Evolutionary conservation across 768 basidiomycete species (phyloP).

Genomic region (Macrolepiota dolichaula): DNA sequence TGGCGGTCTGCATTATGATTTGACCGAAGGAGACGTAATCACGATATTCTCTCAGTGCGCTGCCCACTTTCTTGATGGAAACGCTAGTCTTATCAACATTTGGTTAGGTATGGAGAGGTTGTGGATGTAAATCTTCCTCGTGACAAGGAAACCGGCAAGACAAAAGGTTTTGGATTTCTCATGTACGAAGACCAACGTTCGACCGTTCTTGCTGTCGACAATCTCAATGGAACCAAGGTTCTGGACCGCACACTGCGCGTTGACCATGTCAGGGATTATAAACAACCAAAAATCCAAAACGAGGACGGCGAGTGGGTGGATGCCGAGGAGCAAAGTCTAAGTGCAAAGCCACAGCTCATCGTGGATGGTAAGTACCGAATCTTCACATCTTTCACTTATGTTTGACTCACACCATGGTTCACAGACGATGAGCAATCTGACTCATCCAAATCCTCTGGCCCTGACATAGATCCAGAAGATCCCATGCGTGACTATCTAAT

Average conservation of each 20-base stretch:
- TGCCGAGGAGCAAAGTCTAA: conserved; percentile 79
- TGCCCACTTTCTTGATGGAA: background rate
- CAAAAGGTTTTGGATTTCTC: conserved; percentile 90
- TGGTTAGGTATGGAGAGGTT: conserved; percentile 86
- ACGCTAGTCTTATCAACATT: background rate
- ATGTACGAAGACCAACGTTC: conserved; percentile 99
- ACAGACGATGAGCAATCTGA: conserved; percentile 57
- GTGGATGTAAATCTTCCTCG: conserved; percentile 94
- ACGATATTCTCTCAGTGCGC: conserved; percentile 96
- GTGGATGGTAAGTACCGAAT: conserved; percentile 39
- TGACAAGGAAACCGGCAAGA: conserved; percentile 89
- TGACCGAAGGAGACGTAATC: conserved; percentile 97
- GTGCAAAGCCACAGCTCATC: conserved; percentile 77
- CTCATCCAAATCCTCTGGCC: conserved; percentile 59
- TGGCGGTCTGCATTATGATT: conserved; percentile 82
- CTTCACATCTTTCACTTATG: background rate
- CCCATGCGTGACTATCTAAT: conserved; percentile 95
- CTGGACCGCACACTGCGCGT: conserved; percentile 86
- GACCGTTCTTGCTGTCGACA: conserved; percentile 95
- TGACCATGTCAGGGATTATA: conserved; percentile 91
- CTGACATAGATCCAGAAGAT: conserved; percentile 90
- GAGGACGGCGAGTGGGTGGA: conserved; percentile 87
- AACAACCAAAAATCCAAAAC: conserved; percentile 73
- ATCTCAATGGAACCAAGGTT: conserved; percentile 92
- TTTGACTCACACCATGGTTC: background rate